Evolutionary conservation across 2,329 filamentous ascomycete genomes (phyloP).

Genomic region (Beauveria varroae): DNA sequence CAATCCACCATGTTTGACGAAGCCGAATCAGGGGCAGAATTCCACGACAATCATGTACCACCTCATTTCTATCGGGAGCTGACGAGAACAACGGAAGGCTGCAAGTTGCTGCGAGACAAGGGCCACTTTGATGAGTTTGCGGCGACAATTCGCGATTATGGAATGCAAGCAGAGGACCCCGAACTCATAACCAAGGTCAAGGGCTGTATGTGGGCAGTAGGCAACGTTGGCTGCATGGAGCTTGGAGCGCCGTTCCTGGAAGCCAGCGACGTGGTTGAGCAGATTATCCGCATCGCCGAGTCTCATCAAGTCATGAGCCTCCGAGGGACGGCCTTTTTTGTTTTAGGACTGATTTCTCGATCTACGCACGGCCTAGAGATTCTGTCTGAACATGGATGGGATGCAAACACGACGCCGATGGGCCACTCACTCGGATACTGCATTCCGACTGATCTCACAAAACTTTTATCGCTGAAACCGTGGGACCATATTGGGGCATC

Average conservation of each 20-base stretch:
- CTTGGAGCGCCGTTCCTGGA: constrained; percentile 91
- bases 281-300: constrained; percentile 84
- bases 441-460: constrained; percentile 70
- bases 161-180: constrained; percentile 73
- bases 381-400: constrained; percentile 83
- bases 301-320: constrained; percentile 83
- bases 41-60: constrained; percentile 65
- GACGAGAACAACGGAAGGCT: constrained; percentile 86
- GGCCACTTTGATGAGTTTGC: constrained; percentile 95
- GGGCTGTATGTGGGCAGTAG: constrained; percentile 93
- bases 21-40: constrained; percentile 47
- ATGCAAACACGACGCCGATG: constrained; percentile 75
- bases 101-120: constrained; percentile 80
- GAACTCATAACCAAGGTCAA: constrained; percentile 92
- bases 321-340: constrained; percentile 93
- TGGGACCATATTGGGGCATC: constrained; percentile 48
- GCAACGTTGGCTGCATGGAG: constrained; percentile 97
- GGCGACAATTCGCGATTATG: constrained; percentile 78
- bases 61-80: constrained; percentile 97
- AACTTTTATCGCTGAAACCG: constrained; percentile 63
- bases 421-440: constrained; percentile 83
- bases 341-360: constrained; percentile 83
- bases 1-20: constrained; percentile 53
- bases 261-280: constrained; percentile 76
- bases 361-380: constrained; percentile 91